These are phyloP conservation scores for Gryganskiella cystojenkinii DNA, from an alignment of 192 early-diverging fungal genomes.

Conservation along the genomic window DNA sequence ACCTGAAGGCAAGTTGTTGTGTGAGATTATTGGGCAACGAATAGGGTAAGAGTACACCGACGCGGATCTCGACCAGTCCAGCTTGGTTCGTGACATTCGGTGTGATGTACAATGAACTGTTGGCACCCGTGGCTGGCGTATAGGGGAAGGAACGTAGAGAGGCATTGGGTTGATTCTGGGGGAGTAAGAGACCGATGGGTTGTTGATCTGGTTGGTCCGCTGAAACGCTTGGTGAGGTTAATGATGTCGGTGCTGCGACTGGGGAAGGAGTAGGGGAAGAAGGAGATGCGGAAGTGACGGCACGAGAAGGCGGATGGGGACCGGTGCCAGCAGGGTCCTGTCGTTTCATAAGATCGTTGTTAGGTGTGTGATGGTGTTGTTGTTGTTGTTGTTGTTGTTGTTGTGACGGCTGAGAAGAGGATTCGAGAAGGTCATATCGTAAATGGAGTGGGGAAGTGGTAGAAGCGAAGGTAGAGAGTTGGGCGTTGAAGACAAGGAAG, in stretches of 20 bases:
- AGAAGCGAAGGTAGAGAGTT: not conserved
- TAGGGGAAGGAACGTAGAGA: conserved; percentile 27
- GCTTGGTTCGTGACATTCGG: conserved; percentile 16
- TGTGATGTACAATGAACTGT: conserved; percentile 30
- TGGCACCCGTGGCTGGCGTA: conserved; percentile 35
- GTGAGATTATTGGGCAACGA: conserved; percentile 45
- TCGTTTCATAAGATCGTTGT: not conserved
- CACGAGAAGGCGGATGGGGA: not conserved
- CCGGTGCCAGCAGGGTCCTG: not conserved
- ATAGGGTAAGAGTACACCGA: conserved; percentile 32
- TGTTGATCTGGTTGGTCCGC: not conserved
- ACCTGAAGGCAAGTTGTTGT: conserved; percentile 44
- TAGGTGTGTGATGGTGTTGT: not conserved
- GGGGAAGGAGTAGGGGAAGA: not conserved
- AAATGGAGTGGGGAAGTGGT: not conserved
- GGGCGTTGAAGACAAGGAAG: not conserved
- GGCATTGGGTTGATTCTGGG: conserved; percentile 41
- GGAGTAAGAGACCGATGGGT: not conserved
- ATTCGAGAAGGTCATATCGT: not conserved
- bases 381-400: not conserved
- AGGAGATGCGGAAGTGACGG: not conserved
- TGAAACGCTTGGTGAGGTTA: not conserved
- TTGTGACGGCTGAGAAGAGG: not conserved
- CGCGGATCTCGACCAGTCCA: conserved; percentile 31
- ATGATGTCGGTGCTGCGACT: not conserved